Evolutionary conservation across 345 rosid species (phyloP), one percentile per base, ranked within the genome.

Genomic region (Passiflora organensis): DNA sequence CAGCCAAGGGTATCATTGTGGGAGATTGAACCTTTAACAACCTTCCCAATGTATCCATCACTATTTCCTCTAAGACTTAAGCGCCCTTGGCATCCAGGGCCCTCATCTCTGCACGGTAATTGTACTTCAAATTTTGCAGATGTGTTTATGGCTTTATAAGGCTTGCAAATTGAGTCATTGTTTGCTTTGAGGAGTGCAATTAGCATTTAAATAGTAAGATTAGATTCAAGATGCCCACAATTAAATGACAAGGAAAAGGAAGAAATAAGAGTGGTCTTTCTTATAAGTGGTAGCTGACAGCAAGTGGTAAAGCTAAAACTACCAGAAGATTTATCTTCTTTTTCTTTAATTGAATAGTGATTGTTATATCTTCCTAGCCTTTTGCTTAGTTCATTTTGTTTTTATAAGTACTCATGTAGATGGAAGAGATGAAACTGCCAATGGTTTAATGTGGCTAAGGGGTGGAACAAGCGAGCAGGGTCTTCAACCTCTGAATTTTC

Each of bases 41-140:
- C 83, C 24, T 85, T 85, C 22, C 93, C 93, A n/a, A 85, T 82
- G 93, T 85, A 85, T 66, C 84, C 93, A 63, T 85, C 93, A 13
- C 56, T 76, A 43, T 85, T 82, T 71, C 88, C 93, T 32, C 86
- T 82, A 23, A 75, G 88, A 72, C 68, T 82, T 53, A 78, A 83
- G 64, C 84, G 84, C 37, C 84, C 93, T n/a, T 85, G 93, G 93
- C 84, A 72, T 65, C 74, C 81, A 48, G 86, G 80, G 44, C 58
- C 77, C 15, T 72, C 87, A 43, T 78, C 83, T 57, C 62, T 84
- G 47, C 71, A 53, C 48, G 83, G 91, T 82, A 76, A 21, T 68
- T 56, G n/a, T n/a, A n/a, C 62, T 56, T 64, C 20, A 32, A n/a
- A 20, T 43, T 53, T 39, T 32, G 2, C 38, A 34, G 45, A 43